Conservation (phyloP, 2,329 filamentous ascomycete species). For the Exophiala viscosa region DNA sequence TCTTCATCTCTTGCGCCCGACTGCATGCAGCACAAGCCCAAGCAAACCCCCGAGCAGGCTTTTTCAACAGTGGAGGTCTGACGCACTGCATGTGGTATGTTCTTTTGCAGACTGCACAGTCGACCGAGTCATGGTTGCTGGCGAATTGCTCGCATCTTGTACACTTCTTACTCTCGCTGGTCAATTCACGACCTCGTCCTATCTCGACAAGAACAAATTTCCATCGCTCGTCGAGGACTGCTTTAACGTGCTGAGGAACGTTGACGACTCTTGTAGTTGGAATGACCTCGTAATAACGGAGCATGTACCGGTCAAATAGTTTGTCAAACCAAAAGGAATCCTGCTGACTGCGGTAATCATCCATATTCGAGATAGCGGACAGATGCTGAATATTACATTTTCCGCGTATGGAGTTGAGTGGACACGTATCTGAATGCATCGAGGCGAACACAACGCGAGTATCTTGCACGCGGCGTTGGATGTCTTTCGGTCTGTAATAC, state of each 20-base stretch:
- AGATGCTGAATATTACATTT: conserved; percentile 89
- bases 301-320: conserved; percentile 96
- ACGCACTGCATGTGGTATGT: conserved; percentile 99
- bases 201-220: conserved; percentile 93
- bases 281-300: conserved; percentile 95
- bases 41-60: conserved; percentile 93
- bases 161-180: conserved; percentile 91
- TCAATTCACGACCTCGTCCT: conserved; percentile 89
- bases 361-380: conserved; percentile 76
- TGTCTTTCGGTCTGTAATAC: conserved; percentile 96
- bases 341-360: conserved; percentile 76
- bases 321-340: conserved; percentile 97
- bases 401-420: conserved; percentile 84
- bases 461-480: conserved; percentile 86
- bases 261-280: conserved; percentile 91
- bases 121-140: conserved; percentile 89
- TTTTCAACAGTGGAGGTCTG: conserved; percentile 84
- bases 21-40: conserved; percentile 98
- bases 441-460: conserved; percentile 89
- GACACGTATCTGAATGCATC: conserved; percentile 97
- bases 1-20: conserved; percentile 86
- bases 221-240: conserved; percentile 93
- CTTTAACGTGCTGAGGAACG: conserved; percentile 91
- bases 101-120: conserved; percentile 89
- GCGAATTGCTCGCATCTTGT: conserved; percentile 89